A percentile compares a stretch with the other conserved stretches of the same genome.
Evolutionary conservation across 768 basidiomycete genomes (phyloP).

Genomic region (Sporobolomyces roseus): DNA sequence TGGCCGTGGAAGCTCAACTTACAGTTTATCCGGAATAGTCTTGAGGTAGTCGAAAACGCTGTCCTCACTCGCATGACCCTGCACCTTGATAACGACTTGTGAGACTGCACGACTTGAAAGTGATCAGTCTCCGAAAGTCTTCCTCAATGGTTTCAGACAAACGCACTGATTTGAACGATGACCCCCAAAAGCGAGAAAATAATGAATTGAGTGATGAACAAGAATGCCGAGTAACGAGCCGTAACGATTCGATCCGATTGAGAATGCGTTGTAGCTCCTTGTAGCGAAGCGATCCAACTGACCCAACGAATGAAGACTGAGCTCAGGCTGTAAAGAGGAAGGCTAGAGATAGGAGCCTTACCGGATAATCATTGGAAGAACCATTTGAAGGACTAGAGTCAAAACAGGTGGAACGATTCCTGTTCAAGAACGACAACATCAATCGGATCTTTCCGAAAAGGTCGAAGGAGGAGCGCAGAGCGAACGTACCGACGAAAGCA

Average conservation of each 20-base stretch:
- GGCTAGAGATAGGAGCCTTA: neutral
- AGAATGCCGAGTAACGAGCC: conserved; percentile 86
- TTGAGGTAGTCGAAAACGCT: conserved; percentile 55
- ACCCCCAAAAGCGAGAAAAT: conserved; percentile 62
- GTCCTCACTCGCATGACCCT: conserved; percentile 49
- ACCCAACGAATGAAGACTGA: conserved; percentile 36
- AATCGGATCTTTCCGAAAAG: conserved; percentile 73
- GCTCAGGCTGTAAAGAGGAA: neutral
- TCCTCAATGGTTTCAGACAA: neutral
- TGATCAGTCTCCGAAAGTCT: too few relatives aligned
- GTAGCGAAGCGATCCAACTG: conserved; percentile 38
- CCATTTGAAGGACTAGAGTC: conserved; percentile 67
- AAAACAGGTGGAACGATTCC: conserved; percentile 81
- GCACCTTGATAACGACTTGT: conserved; percentile 53
- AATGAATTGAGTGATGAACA: conserved; percentile 82
- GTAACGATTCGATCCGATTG: conserved; percentile 74
- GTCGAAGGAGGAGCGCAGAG: too few relatives aligned
- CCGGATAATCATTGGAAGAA: conserved; percentile 88
- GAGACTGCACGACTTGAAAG: conserved; percentile 35
- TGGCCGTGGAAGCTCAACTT: conserved; percentile 31
- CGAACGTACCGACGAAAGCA: conserved; percentile 78
- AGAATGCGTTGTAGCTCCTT: conserved; percentile 43
- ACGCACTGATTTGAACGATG: conserved; percentile 35
- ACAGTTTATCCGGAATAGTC: conserved; percentile 52
- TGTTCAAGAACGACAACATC: neutral